A percentile compares a stretch with the other conserved stretches of the same genome.
Conservation (phyloP, 306 rosid species). For the Carpinus fangiana region DNA sequence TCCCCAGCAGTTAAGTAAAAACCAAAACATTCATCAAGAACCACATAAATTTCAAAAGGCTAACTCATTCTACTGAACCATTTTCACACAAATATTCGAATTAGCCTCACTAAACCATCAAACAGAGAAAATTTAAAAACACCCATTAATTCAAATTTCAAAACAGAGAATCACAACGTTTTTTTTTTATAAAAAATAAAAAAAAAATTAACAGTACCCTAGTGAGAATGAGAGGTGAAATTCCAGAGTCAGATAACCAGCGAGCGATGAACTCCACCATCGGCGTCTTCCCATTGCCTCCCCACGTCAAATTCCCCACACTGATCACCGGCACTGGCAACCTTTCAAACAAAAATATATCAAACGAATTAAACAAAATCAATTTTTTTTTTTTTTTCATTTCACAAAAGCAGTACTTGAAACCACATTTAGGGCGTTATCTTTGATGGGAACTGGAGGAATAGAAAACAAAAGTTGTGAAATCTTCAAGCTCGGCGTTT, state of each 20-base stretch:
- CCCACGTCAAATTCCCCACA: slow-evolving; percentile 94
- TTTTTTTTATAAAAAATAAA: not conserved
- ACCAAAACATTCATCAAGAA: not conserved
- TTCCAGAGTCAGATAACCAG: slow-evolving; percentile 52
- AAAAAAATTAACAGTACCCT: slow-evolving; percentile 48
- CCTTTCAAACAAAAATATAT: slow-evolving; percentile 34
- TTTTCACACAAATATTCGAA: not conserved
- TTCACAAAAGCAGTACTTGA: not conserved
- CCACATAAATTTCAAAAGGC: not conserved
- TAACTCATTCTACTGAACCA: not conserved
- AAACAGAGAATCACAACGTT: not conserved
- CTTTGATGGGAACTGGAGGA: not conserved
- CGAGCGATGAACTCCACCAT: slow-evolving; percentile 86
- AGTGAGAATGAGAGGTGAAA: slow-evolving; percentile 74
- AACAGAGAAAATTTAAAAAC: not conserved
- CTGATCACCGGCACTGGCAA: slow-evolving; percentile 74
- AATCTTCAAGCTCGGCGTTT: not conserved
- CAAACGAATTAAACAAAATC: not conserved
- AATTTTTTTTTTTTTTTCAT: not conserved
- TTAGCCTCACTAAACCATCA: not conserved
- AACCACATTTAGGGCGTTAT: not conserved
- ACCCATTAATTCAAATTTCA: not conserved
- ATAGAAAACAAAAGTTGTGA: not conserved
- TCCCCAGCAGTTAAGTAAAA: not conserved
- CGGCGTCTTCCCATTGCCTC: slow-evolving; percentile 95